These are phyloP conservation scores for Toxoplasma gondii DNA, from an alignment of 169 alveolate genomes.

Conservation along the genomic window DNA sequence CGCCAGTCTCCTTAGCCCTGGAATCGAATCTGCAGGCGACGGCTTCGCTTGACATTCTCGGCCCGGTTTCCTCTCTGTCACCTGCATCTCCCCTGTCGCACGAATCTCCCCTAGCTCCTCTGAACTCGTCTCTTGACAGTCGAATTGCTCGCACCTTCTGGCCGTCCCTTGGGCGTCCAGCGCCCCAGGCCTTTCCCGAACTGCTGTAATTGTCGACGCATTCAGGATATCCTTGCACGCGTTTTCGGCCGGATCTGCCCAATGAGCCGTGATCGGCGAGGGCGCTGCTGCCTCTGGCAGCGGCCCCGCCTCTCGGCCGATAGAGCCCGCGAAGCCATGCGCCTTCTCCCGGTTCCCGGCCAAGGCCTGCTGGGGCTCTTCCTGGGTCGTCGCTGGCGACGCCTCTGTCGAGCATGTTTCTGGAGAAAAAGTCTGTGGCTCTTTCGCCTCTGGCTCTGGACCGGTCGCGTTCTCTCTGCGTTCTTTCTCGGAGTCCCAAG, in stretches of 20 bases:
- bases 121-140: neutral
- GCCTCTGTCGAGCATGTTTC: neutral
- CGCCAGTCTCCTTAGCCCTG: neutral
- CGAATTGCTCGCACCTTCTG: neutral
- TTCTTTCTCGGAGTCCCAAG: neutral
- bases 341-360: too few species aligned
- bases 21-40: neutral
- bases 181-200: too few species aligned
- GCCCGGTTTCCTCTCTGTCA: neutral
- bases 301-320: too few species aligned
- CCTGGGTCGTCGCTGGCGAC: neutral
- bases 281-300: too few species aligned
- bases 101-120: neutral
- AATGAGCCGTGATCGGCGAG: too few species aligned
- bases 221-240: too few species aligned
- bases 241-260: too few species aligned
- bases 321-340: too few species aligned
- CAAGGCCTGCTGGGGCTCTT: neutral
- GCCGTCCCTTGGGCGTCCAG: neutral
- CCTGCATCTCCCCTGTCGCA: neutral
- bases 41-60: neutral
- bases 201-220: too few species aligned
- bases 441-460: neutral
- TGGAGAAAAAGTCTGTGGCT: neutral
- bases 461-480: neutral